A percentile compares a stretch with the other conserved stretches of the same genome.
These are phyloP conservation scores for Mycena filopes DNA, from an alignment of 768 basidiomycete genomes.

Conservation along the genomic window DNA sequence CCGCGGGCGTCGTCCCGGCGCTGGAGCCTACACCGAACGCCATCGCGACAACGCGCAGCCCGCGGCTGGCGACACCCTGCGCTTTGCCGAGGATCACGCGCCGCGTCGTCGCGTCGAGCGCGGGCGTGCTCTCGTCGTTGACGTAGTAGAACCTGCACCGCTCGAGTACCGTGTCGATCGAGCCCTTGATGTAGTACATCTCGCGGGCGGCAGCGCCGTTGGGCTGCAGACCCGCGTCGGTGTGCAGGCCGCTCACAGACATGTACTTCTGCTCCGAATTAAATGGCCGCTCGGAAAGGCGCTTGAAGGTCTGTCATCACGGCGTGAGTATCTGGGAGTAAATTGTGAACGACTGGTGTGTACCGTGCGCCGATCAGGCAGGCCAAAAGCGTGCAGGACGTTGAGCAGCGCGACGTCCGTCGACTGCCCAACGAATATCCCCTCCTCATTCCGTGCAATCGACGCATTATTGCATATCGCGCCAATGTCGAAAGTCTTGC, in stretches of 20 bases:
- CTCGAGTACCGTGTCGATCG: conserved; percentile 87
- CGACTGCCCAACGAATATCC: conserved; percentile 83
- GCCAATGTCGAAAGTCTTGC: conserved; percentile 83
- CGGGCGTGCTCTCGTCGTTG: conserved; percentile 87
- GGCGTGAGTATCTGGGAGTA: background rate
- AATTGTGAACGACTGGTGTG: conserved; percentile 37
- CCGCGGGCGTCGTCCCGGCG: conserved; percentile 35
- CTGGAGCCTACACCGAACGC: conserved; percentile 81
- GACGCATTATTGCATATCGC: conserved; percentile 92
- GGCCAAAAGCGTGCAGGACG: conserved; percentile 71
- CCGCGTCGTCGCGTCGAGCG: conserved; percentile 75
- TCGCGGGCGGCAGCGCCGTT: conserved; percentile 62
- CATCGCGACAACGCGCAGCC: conserved; percentile 91
- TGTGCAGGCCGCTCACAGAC: conserved; percentile 85
- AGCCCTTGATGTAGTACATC: conserved; percentile 92
- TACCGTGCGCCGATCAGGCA: conserved; percentile 79
- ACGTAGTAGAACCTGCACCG: conserved; percentile 92
- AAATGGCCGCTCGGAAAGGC: conserved; percentile 87
- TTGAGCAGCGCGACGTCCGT: conserved; percentile 95
- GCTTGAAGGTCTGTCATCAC: conserved; percentile 66
- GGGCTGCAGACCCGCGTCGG: conserved; percentile 44
- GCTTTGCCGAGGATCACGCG: conserved; percentile 79
- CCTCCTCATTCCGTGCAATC: conserved; percentile 69
- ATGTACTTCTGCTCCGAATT: conserved; percentile 95
- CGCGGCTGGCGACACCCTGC: conserved; percentile 74